phyloP scores from a whole-genome alignment of 164 flowering plant genomes.

The Vitis riparia region DNA sequence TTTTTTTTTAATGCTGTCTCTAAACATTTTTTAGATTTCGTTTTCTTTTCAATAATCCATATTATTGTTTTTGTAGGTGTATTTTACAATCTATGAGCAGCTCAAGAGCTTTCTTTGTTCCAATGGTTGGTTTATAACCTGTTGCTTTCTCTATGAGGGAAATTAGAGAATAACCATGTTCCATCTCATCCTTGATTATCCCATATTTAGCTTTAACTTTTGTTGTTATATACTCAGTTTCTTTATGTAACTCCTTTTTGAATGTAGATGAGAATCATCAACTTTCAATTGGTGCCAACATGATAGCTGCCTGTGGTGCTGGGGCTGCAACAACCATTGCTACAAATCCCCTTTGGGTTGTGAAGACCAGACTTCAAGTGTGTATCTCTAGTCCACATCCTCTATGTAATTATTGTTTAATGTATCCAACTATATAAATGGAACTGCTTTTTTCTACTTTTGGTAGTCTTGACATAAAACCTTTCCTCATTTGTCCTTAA shows the following conservation, averaged over 20 bases:
- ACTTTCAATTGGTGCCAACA: constrained; percentile 82
- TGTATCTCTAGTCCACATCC: constrained; percentile 12
- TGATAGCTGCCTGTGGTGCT: constrained; percentile 95
- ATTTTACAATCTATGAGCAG: constrained; percentile 89
- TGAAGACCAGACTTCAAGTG: constrained; percentile 96
- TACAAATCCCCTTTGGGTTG: constrained; percentile 99
- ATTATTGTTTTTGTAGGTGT: constrained; percentile 65
- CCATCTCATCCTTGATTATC: background rate
- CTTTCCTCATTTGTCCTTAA: no score
- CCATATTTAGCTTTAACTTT: background rate
- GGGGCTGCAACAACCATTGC: constrained; percentile 89
- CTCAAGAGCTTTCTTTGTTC: constrained; percentile 66
- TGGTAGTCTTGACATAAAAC: no score
- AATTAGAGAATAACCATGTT: no score
- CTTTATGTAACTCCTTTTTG: background rate
- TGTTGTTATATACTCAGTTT: background rate
- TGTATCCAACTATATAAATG: no score
- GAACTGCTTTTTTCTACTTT: background rate
- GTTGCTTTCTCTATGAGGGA: background rate
- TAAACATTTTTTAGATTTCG: background rate
- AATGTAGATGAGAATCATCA: constrained; percentile 60
- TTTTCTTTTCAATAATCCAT: background rate
- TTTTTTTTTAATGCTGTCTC: background rate
- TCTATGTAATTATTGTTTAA: background rate
- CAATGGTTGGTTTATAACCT: constrained; percentile 57